Evolutionary conservation across 1,139 yeast species (phyloP), one percentile per base, ranked within the genome.

Genomic region (Pneumocystis carinii): DNA sequence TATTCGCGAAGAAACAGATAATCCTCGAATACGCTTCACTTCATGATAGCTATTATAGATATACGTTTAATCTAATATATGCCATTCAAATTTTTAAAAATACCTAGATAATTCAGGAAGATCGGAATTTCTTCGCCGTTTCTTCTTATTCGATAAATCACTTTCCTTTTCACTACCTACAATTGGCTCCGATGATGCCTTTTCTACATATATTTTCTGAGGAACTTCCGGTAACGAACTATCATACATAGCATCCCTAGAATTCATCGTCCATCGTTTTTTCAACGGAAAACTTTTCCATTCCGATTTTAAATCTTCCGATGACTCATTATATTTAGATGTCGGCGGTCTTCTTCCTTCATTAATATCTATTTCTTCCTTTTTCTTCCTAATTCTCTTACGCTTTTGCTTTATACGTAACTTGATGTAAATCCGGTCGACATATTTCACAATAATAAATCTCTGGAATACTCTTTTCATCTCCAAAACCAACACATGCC

Each of bases 141-240:
- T 57, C 14, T 17, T 19, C 4, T 39, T 37, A 10, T 15, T 14
- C 24, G 4, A 12, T 1, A 4, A 19, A 3, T 12, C 42, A 12
- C 29, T 57, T 24, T 15, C 39, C 19, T 39, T 39, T n/a, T 48
- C 32, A 24, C 12, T 24, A 48, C n/a, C 12, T 48, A 29, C 2
- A 48, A 48, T 48, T 48, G 55, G 55, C 59, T 67, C 75, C 10
- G 63, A 53, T 32, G 59, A 60, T n/a, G 61, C 62, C 35, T 63
- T 59, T 69, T 78, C 82, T 67, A 81, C 80, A 14, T 85, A 87
- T 68, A 87, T 82, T 72, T 85, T 90, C 68, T 86, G 83, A 59
- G 86, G 75, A 0, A 88, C 90, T 64, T 85, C 79, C 66, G 84
- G 85, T 64, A 86, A 75, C 70, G 83, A 85, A 68, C 81, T 84